phyloP scores from a whole-genome alignment of 306 rosid genomes.

The Ormosia semicastrata region DNA sequence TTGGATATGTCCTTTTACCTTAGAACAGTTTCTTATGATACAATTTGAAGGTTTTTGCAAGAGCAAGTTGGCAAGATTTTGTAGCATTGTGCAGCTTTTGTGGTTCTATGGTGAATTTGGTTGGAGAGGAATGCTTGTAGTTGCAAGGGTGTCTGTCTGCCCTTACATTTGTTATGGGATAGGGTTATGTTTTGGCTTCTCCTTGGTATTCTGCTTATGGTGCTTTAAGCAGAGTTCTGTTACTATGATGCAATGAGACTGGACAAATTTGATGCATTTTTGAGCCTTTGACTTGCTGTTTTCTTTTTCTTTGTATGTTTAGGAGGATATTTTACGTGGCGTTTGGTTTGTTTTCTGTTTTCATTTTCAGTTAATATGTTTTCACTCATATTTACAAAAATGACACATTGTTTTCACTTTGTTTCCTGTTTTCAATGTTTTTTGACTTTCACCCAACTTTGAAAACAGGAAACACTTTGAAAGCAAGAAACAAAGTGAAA shows the following conservation, averaged over 20 bases:
- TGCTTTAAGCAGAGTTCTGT: neutral
- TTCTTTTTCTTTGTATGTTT: neutral
- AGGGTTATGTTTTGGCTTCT: neutral
- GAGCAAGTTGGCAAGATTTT: neutral
- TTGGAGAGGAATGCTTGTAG: neutral
- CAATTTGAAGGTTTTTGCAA: neutral
- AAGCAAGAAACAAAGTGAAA: too few relatives aligned
- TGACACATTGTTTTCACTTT: too few relatives aligned
- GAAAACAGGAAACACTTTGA: too few relatives aligned
- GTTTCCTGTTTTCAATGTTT: too few relatives aligned
- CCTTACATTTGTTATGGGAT: neutral
- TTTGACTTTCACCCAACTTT: too few relatives aligned
- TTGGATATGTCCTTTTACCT: neutral
- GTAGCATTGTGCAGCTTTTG: neutral
- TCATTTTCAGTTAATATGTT: too few relatives aligned
- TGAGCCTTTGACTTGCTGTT: neutral
- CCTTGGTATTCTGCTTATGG: neutral
- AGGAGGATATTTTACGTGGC: neutral
- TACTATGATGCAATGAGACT: neutral
- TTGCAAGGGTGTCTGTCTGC: neutral
- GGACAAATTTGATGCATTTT: neutral
- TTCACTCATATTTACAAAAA: too few relatives aligned
- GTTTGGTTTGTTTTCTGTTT: too few relatives aligned
- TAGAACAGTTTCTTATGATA: neutral
- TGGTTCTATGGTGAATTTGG: neutral